phyloP scores from a whole-genome alignment of 2,329 filamentous ascomycete genomes.

The Neofusicoccum kwambonambiense region DNA sequence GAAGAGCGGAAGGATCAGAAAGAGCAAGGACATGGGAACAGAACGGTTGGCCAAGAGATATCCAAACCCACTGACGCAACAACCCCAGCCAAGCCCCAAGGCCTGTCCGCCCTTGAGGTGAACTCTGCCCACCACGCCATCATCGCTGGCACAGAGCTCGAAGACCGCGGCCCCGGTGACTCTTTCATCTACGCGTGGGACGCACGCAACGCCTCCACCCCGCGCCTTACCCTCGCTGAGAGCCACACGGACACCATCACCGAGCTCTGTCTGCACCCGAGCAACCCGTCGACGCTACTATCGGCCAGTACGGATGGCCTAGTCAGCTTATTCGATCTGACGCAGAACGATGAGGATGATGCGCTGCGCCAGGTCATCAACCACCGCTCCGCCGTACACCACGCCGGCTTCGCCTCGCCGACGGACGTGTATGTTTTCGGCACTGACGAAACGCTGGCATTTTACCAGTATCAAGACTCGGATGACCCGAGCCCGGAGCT shows the following conservation, averaged over 20 bases:
- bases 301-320: slow-evolving; percentile 79
- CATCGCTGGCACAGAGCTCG: slow-evolving; percentile 70
- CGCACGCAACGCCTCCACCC: slow-evolving; percentile 31
- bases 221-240: slow-evolving; percentile 43
- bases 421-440: slow-evolving; percentile 67
- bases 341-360: slow-evolving; percentile 66
- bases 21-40: neutral
- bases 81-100: slow-evolving; percentile 46
- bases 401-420: slow-evolving; percentile 62
- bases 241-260: slow-evolving; percentile 60
- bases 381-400: slow-evolving; percentile 71
- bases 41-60: neutral
- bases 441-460: slow-evolving; percentile 74
- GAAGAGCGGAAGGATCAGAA: neutral
- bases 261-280: slow-evolving; percentile 61
- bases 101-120: slow-evolving; percentile 66
- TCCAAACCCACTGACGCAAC: neutral
- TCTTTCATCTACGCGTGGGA: slow-evolving; percentile 44
- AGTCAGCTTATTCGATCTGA: slow-evolving; percentile 73
- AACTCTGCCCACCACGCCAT: slow-evolving; percentile 58
- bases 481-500: slow-evolving; percentile 42
- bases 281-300: slow-evolving; percentile 60
- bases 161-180: slow-evolving; percentile 48
- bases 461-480: slow-evolving; percentile 68
- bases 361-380: slow-evolving; percentile 77